Base-by-base conservation (phyloP, 129 eudicot species). In the Dittrichia graveolens region DNA sequence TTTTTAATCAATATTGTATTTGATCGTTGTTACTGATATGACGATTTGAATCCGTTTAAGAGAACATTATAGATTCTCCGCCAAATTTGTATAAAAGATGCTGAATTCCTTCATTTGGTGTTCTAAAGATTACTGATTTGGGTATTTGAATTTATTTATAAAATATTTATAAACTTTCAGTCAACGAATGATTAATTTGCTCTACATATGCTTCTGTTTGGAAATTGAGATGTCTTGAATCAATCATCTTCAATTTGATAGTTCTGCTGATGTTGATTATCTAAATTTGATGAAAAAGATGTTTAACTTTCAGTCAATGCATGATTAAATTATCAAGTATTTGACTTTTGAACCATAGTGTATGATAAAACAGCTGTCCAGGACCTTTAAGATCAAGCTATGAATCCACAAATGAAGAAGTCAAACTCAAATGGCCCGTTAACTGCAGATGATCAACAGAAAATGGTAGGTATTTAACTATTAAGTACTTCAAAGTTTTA, bases 371-470 rank as follows among this genome's bases (percentile, higher is more conserved):
- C 10, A 5, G 50, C 5, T 15, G 14, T 69, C 16, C 74, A 81
- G 74, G 65, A 58, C 3, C 7, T 50, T 6, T 34, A 31, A 24
- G 31, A 34, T 37, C 6, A 18, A 81, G 69, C 60, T 31, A 81
- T 81, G 81, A 65, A 71, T 81, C 77, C 50, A 15, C 75, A 71
- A 13, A 39, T 15, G 47, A 81, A 76, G 53, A 71, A 58, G 41
- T 57, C 78, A 41, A 81, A 46, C 69, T 69, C 81, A 8, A 71
- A 70, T 70, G 75, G 67, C n/a, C 61, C 81, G 4, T 46, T 70
- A 8, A 31, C 81, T 37, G 35, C 68, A n/a, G 78, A 81, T 45
- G 81, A 81, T 59, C 78, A 81, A 64, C 81, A 71, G 41, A 81
- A 76, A 76, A 48, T 31, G 85, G 85, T 81, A 64, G 34, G 69